Evolutionary conservation across 805 yeast species (phyloP), one percentile per base, ranked within the genome.

Genomic region (Saturnispora mendoncae): DNA sequence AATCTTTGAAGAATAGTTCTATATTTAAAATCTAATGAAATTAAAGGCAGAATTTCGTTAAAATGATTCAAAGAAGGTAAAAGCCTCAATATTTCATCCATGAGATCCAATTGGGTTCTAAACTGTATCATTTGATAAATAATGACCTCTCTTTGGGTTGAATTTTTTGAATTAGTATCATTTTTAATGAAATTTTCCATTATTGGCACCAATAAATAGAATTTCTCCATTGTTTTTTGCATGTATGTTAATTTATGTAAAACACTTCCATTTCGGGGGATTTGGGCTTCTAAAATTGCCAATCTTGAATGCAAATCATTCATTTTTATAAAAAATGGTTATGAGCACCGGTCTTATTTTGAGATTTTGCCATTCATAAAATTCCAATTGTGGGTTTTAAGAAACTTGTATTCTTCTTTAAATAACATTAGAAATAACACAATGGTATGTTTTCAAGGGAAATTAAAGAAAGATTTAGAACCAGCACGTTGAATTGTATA

Each of bases 281-380:
- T n/a, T n/a, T 25, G 20, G 13, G 30, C 19, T 10, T 28, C 39
- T 14, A 36, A 18, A 8, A 26, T 29, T 3, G 26, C 33, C 7
- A 36, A 8, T 14, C 15, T 13, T n/a, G 6, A 13, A 8, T 18
- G 18, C 10, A 38, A 27, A 12, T 26, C 23, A 20, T 36, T 26
- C 38, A 36, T 36, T n/a, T 12, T 14, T 18, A 10, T 12, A 34
- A 21, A 23, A 26, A 28, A 14, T n/a, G 42, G 42, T 39, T 39
- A 39, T 33, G 42, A 39, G 42, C 42, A 34, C 42, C 21, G 17
- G 37, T 15, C 12, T 12, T 28, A n/a, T 29, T n/a, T 29, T 29
- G 12, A 27, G 6, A 27, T 10, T 27, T 27, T 27, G 17, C n/a
- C 14, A 15, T n/a, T 20, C 15, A 20, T 24, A 33, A 7, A n/a